A percentile compares a stretch with the other conserved stretches of the same genome.
These are phyloP conservation scores for Hemisphaericaspora nanyangensis DNA, from an alignment of 805 yeast species.

Conservation along the genomic window DNA sequence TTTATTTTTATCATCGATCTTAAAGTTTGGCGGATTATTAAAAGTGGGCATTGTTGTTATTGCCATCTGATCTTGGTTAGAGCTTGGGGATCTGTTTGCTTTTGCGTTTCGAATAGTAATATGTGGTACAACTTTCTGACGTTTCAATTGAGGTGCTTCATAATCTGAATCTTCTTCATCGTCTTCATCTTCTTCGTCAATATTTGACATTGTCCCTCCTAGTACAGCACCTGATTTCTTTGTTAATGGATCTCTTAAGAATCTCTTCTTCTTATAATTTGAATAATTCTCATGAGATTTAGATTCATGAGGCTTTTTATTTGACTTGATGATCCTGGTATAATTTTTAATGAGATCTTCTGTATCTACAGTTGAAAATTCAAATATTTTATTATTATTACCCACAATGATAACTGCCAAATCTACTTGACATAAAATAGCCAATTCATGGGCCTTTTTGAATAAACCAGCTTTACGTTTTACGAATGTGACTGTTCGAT, in stretches of 20 bases:
- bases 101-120: no score
- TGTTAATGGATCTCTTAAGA: conserved; percentile 15
- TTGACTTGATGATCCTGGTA: conserved; percentile 12
- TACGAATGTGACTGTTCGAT: conserved; percentile 80
- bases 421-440: conserved; percentile 90
- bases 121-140: no score
- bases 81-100: conserved; percentile 11
- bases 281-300: conserved; percentile 70
- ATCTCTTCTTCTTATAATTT: conserved; percentile 42
- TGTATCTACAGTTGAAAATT: conserved; percentile 73
- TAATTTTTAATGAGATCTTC: conserved; percentile 23
- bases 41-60: conserved; percentile 16
- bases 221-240: conserved; percentile 9
- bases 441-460: conserved; percentile 79
- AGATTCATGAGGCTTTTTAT: conserved; percentile 45
- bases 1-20: conserved; percentile 4
- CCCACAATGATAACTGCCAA: conserved; percentile 87
- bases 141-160: conserved; percentile 31
- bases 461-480: conserved; percentile 93
- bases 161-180: conserved; percentile 21
- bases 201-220: conserved; percentile 9
- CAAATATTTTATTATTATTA: conserved; percentile 76
- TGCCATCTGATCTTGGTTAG: conserved; percentile 14
- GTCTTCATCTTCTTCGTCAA: conserved; percentile 15
- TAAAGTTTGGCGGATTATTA: conserved; percentile 9